Conservation (phyloP, 1,284 basidiomycete genomes). For the Marasmius fiardii region DNA sequence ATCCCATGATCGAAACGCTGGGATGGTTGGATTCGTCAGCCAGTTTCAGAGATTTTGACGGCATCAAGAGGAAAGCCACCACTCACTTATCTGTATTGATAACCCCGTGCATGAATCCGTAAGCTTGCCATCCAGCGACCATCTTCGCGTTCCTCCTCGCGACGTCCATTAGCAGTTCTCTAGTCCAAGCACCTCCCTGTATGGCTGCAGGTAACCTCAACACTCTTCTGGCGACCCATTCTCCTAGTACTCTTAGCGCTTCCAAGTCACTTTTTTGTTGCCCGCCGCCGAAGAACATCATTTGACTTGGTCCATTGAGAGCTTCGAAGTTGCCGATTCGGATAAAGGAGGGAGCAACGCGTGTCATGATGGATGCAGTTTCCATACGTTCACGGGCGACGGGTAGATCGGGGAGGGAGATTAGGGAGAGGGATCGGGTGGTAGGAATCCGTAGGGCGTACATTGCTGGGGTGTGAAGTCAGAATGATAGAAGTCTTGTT, state of each 20-base stretch:
- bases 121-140: constrained; percentile 93
- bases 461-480: constrained; percentile 69
- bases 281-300: constrained; percentile 71
- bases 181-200: constrained; percentile 61
- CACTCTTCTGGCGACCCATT: constrained; percentile 66
- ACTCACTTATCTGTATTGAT: constrained; percentile 93
- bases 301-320: constrained; percentile 67
- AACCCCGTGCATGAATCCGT: constrained; percentile 93
- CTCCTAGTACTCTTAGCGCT: constrained; percentile 66
- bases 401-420: constrained; percentile 71
- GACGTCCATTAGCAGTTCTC: constrained; percentile 71
- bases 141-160: constrained; percentile 84
- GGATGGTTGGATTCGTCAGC: constrained; percentile 12
- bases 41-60: not conserved
- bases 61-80: too few relatives aligned
- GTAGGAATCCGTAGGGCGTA: constrained; percentile 86
- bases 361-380: constrained; percentile 77
- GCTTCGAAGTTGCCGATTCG: constrained; percentile 93
- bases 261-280: constrained; percentile 77
- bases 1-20: constrained; percentile 80
- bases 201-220: constrained; percentile 43
- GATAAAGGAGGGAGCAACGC: constrained; percentile 87
- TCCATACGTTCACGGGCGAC: constrained; percentile 84
- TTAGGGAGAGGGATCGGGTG: constrained; percentile 82
- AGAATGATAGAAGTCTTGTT: not conserved